These are phyloP conservation scores for Aureobasidium musti DNA, from an alignment of 2,329 filamentous ascomycete species.

Conservation along the genomic window DNA sequence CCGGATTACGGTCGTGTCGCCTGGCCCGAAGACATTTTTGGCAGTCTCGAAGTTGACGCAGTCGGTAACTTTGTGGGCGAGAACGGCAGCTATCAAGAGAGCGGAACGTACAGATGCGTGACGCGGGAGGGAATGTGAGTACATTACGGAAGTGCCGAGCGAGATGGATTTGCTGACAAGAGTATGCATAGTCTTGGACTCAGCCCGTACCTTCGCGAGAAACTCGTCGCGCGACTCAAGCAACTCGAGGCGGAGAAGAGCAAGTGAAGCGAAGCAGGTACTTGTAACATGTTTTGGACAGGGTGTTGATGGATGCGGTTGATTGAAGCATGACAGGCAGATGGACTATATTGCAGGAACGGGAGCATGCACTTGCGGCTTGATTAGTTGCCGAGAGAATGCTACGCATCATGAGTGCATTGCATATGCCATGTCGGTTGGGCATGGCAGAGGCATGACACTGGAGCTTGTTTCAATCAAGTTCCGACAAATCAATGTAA, in stretches of 20 bases:
- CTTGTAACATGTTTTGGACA: slow-evolving; percentile 1
- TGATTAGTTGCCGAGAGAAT: no score
- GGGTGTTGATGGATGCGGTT: not conserved
- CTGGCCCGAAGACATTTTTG: slow-evolving; percentile 67
- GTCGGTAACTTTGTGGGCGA: slow-evolving; percentile 59
- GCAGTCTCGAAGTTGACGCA: slow-evolving; percentile 63
- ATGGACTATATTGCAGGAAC: not conserved
- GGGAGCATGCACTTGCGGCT: not conserved
- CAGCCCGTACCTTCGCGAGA: slow-evolving; percentile 41
- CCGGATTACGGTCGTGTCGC: slow-evolving; percentile 66
- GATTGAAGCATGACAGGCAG: not conserved
- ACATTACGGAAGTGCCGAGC: not conserved
- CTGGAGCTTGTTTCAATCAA: not conserved
- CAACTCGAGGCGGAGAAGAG: slow-evolving; percentile 33
- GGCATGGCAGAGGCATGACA: not conserved
- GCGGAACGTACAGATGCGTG: slow-evolving; percentile 63
- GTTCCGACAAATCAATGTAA: no score
- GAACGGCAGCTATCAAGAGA: slow-evolving; percentile 60
- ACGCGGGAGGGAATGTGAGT: slow-evolving; percentile 62
- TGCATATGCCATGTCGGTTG: slow-evolving; percentile 11
- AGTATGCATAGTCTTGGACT: slow-evolving; percentile 37
- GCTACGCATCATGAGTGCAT: slow-evolving; percentile 8
- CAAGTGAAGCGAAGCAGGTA: not conserved
- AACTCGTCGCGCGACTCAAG: slow-evolving; percentile 40
- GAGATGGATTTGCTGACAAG: slow-evolving; percentile 20